A percentile compares a stretch with the other conserved stretches of the same genome.
Evolutionary conservation across 257 asterid species (phyloP).

Genomic region (Penstemon eatonii): DNA sequence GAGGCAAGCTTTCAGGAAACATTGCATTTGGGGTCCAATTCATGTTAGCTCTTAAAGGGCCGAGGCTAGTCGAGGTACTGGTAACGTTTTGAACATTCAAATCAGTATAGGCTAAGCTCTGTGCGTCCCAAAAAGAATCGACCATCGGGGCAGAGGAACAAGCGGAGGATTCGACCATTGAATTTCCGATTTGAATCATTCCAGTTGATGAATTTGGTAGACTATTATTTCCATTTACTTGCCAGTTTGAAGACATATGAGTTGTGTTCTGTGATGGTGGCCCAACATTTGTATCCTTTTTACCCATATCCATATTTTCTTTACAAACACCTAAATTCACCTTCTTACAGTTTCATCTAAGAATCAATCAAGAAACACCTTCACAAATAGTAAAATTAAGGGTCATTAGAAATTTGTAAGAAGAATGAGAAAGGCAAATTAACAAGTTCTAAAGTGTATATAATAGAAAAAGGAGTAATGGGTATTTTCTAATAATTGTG

Average conservation of each 20-base stretch:
- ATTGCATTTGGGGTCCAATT: constrained; percentile 49
- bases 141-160: constrained; percentile 47
- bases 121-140: constrained; percentile 55
- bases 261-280: constrained; percentile 49
- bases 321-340: constrained; percentile 19
- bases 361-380: constrained; percentile 35
- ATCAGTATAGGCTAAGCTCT: constrained; percentile 54
- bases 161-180: constrained; percentile 46
- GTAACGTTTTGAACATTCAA: constrained; percentile 44
- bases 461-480: not conserved
- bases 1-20: constrained; percentile 63
- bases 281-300: constrained; percentile 45
- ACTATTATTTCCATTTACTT: constrained; percentile 42
- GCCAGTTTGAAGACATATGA: constrained; percentile 65
- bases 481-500: too few relatives aligned
- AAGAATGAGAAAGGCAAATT: not conserved
- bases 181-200: constrained; percentile 44
- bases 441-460: constrained; percentile 2
- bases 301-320: constrained; percentile 47
- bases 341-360: constrained; percentile 24
- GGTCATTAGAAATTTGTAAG: not conserved
- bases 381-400: constrained; percentile 20
- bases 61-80: constrained; percentile 38
- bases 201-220: constrained; percentile 44
- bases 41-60: constrained; percentile 39